Evolutionary conservation across 2,329 filamentous ascomycete species (phyloP).

Genomic region (Clarireedia hainanense): DNA sequence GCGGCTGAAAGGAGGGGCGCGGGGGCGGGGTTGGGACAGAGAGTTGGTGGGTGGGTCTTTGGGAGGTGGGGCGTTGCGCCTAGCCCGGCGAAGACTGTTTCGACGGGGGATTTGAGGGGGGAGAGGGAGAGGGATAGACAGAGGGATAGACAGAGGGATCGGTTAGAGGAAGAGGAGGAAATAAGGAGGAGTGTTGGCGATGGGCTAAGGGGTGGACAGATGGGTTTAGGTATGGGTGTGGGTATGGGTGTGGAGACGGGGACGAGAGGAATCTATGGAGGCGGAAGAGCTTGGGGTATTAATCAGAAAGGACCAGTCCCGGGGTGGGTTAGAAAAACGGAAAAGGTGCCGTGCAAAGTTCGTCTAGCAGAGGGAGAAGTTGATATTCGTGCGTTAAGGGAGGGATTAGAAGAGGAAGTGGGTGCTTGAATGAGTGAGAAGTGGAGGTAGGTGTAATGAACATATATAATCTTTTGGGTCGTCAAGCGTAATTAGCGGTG

Average conservation of each 20-base stretch:
- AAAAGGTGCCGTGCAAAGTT: constrained; percentile 26
- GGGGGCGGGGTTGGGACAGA: constrained; percentile 32
- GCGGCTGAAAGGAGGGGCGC: constrained; percentile 11
- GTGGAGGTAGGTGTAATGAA: neutral
- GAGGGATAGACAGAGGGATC: neutral
- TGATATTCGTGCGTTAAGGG: constrained; percentile 14
- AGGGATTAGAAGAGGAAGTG: constrained; percentile 26
- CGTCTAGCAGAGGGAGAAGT: constrained; percentile 11
- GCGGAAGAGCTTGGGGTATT: constrained; percentile 57
- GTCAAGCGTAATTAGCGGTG: neutral
- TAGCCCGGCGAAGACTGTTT: constrained; percentile 29
- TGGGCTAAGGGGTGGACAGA: too few relatives aligned
- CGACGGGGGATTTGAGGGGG: constrained; percentile 9
- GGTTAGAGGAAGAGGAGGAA: neutral
- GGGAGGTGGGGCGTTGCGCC: constrained; percentile 54
- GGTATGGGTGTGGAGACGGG: neutral
- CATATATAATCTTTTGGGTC: neutral
- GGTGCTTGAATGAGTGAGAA: neutral
- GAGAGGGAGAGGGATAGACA: neutral
- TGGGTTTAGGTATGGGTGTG: neutral
- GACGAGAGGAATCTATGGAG: neutral
- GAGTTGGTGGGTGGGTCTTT: constrained; percentile 58
- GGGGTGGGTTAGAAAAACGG: constrained; percentile 49
- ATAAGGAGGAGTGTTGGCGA: neutral
- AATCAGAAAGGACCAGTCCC: constrained; percentile 71